phyloP scores from a whole-genome alignment of 345 rosid genomes.

The Hibiscus mutabilis region DNA sequence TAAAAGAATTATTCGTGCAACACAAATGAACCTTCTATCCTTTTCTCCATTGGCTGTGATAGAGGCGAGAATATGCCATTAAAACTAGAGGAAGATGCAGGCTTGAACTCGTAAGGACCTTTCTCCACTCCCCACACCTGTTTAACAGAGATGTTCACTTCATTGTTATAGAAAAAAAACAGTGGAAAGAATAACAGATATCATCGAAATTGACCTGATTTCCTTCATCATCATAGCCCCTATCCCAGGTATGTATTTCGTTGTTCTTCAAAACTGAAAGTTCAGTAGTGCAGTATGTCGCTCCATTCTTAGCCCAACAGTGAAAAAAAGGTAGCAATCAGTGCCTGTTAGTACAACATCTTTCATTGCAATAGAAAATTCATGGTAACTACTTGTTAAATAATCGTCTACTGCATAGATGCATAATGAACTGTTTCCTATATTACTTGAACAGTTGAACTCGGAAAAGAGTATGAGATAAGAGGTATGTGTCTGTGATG shows the following conservation, averaged over 20 bases:
- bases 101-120: conserved; percentile 62
- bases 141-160: not conserved
- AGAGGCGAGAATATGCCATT: conserved; percentile 27
- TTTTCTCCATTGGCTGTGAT: conserved; percentile 47
- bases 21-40: conserved; percentile 75
- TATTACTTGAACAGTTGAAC: not conserved
- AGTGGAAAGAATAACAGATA: not conserved
- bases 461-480: not conserved
- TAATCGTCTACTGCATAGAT: not conserved
- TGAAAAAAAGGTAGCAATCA: not conserved
- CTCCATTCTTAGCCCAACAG: conserved; percentile 48
- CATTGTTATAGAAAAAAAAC: not conserved
- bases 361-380: not conserved
- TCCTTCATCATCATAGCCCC: conserved; percentile 69
- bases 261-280: conserved; percentile 71
- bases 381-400: not conserved
- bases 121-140: conserved; percentile 84
- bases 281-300: conserved; percentile 68
- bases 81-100: conserved; percentile 49
- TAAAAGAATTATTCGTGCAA: conserved; percentile 46
- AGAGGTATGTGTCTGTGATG: not conserved
- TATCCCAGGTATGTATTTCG: conserved; percentile 86
- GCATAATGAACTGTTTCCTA: not conserved
- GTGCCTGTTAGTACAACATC: not conserved
- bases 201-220: conserved; percentile 52